Evolutionary conservation across 371 early-diverging fungal species (phyloP).

Genomic region (Mucor irregularis): DNA sequence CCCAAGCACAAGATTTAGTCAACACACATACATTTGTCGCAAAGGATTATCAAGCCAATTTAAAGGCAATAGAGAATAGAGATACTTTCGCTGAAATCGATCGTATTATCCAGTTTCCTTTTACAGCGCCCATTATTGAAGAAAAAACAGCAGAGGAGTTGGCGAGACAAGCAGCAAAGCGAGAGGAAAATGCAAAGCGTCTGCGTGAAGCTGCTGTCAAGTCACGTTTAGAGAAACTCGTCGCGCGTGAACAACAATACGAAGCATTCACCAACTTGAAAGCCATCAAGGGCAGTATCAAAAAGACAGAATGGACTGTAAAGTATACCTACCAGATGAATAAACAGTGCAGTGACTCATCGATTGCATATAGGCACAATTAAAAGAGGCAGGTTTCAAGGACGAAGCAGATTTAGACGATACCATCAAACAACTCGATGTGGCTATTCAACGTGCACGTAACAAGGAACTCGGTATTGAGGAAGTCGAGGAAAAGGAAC

Average conservation of each 20-base stretch:
- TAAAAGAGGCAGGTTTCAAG: conserved; percentile 68
- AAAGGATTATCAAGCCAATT: conserved; percentile 68
- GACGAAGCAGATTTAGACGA: conserved; percentile 75
- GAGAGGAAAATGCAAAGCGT: conserved; percentile 72
- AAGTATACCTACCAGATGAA: neutral
- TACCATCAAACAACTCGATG: conserved; percentile 69
- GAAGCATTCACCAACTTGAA: conserved; percentile 63
- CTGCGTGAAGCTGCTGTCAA: conserved; percentile 81
- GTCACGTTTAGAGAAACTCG: conserved; percentile 76
- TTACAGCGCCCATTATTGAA: conserved; percentile 62
- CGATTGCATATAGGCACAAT: conserved; percentile 41
- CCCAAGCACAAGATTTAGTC: conserved; percentile 74
- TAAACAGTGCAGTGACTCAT: neutral
- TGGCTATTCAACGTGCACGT: conserved; percentile 67
- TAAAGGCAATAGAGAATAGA: conserved; percentile 56
- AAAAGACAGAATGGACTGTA: conserved; percentile 60
- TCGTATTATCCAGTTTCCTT: conserved; percentile 76
- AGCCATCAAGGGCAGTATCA: conserved; percentile 45
- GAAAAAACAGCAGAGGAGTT: conserved; percentile 82
- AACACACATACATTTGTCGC: conserved; percentile 72
- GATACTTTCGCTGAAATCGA: conserved; percentile 58
- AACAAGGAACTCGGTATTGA: conserved; percentile 84
- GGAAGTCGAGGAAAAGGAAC: conserved; percentile 73
- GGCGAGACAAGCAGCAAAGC: conserved; percentile 68
- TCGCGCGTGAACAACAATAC: conserved; percentile 56